Evolutionary conservation across 2,329 filamentous ascomycete genomes (phyloP), one percentile per base, ranked within the genome.

Genomic region (Cladophialophora exuberans): DNA sequence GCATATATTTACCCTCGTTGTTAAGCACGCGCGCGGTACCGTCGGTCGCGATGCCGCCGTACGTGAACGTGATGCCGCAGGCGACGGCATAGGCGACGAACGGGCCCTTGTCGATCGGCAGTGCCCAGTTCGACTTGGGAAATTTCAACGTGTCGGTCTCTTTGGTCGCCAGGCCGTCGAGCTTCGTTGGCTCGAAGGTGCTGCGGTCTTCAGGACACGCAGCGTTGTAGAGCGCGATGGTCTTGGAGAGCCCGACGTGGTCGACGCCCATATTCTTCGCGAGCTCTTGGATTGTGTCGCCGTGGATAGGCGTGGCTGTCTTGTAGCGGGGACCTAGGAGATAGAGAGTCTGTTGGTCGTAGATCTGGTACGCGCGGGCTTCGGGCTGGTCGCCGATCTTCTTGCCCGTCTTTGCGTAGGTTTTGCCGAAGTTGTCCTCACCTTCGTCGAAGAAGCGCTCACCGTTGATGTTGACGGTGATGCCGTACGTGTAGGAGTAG

Each of bases 21-120:
- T 65, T 63, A 10, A 56, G 20, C 17, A 56, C 53, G 13, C 47
- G 23, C 15, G 53, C 53, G 4, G 9, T n/a, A 2, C 15, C 25
- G 18, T 56, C 47, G 1, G 53, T 39, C 6, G 46, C 41, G n/a
- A 56, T 51, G 83, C 53, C 53, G 0, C 84, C 85, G 70, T 87
- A 88, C 0, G 84, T 87, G 61, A 87, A 88, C 0, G 84, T 87
- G n/a, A 88, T 78, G 1, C 85, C 85, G 36, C 82, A 83, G 3
- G 79, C 80, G 2, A 87, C 83, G 60, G 83, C 82, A 47, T 87
- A 79, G 0, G 84, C 84, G 22, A 85, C 68, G 62, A 83, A 87
- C 0, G 84, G 84, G 0, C 73, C 72, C 59, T 80, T 65, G 28
- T 79, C 74, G 9, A 88, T 62, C 0, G 83, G 76, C 9, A 83